phyloP scores from a whole-genome alignment of 116 monocot species.

The Zostera marina region DNA sequence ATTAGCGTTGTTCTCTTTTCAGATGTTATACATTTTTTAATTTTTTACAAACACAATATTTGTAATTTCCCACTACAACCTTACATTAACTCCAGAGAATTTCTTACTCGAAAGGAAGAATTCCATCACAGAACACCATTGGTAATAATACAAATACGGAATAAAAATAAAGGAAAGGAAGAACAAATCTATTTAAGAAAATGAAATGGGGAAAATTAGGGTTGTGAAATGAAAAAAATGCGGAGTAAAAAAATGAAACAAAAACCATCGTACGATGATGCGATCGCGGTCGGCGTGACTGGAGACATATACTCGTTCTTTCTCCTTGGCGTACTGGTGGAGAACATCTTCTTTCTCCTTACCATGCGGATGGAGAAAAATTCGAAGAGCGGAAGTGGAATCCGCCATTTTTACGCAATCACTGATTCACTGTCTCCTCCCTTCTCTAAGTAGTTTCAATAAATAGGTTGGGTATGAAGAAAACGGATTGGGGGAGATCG shows the following conservation, averaged over 20 bases:
- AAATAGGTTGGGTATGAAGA: no score
- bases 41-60: no score
- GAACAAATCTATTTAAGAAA: background rate
- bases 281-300: constrained; percentile 74
- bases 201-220: background rate
- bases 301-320: constrained; percentile 28
- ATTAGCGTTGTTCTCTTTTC: no score
- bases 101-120: background rate
- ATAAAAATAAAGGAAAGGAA: background rate
- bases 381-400: constrained; percentile 45
- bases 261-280: constrained; percentile 31
- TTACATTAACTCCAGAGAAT: no score
- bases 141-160: background rate
- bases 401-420: constrained; percentile 62
- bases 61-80: no score
- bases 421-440: background rate
- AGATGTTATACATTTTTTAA: no score
- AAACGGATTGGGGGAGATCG: no score
- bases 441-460: no score
- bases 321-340: constrained; percentile 47
- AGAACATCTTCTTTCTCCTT: constrained; percentile 15
- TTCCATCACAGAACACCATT: background rate
- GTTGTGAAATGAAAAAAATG: background rate
- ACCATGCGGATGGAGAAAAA: constrained; percentile 48
- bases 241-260: no score